Conservation (phyloP, 768 basidiomycete species). For the Suillus luteus region DNA sequence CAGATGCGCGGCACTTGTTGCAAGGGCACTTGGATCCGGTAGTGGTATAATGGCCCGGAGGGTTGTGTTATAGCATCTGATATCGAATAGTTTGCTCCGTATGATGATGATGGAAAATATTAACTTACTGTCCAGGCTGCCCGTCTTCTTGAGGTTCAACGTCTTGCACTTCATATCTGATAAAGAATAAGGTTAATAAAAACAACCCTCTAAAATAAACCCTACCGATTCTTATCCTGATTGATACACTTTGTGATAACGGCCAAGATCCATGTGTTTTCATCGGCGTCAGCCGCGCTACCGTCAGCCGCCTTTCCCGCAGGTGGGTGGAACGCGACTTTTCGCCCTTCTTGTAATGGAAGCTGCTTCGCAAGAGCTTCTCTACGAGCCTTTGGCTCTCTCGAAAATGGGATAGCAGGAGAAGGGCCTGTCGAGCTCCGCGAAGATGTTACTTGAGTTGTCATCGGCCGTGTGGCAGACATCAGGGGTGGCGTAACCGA, state of each 20-base stretch:
- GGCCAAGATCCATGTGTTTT: constrained; percentile 76
- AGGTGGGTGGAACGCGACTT: constrained; percentile 80
- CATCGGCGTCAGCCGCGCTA: constrained; percentile 52
- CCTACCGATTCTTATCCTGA: constrained; percentile 69
- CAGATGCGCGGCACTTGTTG: constrained; percentile 62
- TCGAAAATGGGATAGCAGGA: constrained; percentile 50
- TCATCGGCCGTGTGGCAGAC: constrained; percentile 20
- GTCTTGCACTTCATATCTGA: constrained; percentile 85
- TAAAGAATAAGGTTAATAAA: constrained; percentile 5
- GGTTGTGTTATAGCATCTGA: constrained; percentile 68
- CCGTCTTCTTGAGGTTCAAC: constrained; percentile 83
- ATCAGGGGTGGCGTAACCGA: constrained; percentile 35
- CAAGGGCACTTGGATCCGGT: constrained; percentile 66
- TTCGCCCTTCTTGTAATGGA: constrained; percentile 71
- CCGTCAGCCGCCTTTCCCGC: constrained; percentile 51
- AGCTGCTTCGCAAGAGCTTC: constrained; percentile 63
- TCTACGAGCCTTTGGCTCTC: constrained; percentile 68
- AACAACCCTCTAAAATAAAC: not conserved
- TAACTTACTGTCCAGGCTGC: constrained; percentile 56
- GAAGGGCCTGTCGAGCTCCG: constrained; percentile 63
- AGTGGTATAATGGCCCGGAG: constrained; percentile 75
- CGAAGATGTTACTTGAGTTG: constrained; percentile 22
- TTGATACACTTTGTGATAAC: constrained; percentile 70
- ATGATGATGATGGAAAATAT: not conserved
- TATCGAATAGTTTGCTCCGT: not conserved